phyloP scores from a whole-genome alignment of 371 early-diverging fungal genomes.

The Mortierella sp. region DNA sequence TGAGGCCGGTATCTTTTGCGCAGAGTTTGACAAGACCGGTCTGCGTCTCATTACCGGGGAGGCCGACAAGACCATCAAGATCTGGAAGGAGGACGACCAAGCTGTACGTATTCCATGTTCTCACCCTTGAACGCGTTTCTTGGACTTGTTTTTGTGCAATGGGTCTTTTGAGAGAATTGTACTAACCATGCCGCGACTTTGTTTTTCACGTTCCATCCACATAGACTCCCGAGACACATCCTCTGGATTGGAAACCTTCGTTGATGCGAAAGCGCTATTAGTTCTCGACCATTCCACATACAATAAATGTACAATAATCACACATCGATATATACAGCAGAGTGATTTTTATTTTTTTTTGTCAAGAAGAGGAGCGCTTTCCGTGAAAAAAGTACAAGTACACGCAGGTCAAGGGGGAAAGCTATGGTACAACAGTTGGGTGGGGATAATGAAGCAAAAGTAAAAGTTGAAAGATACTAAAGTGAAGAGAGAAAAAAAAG shows the following conservation, averaged over 20 bases:
- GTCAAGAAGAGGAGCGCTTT: constrained; percentile 13
- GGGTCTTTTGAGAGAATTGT: too few relatives aligned
- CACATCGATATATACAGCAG: constrained; percentile 41
- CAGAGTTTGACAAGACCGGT: constrained; percentile 95
- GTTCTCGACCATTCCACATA: too few relatives aligned
- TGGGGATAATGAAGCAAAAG: constrained; percentile 1
- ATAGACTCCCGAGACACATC: constrained; percentile 44
- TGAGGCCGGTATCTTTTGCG: constrained; percentile 96
- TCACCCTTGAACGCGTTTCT: not conserved
- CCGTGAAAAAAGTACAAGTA: not conserved
- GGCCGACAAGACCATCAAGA: constrained; percentile 98
- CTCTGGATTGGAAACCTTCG: constrained; percentile 44
- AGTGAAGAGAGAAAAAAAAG: constrained; percentile 3
- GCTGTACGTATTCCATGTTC: constrained; percentile 62
- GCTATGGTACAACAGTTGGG: constrained; percentile 10
- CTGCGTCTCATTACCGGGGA: constrained; percentile 96
- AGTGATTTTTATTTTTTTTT: constrained; percentile 56
- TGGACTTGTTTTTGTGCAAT: too few relatives aligned
- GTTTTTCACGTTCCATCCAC: not conserved
- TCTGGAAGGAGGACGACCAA: constrained; percentile 88
- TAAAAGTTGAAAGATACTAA: not conserved
- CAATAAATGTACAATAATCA: constrained; percentile 35
- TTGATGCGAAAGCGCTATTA: constrained; percentile 36
- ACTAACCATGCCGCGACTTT: too few relatives aligned
- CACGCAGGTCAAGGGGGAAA: constrained; percentile 13